Percentiles rank a stretch among this genome's conserved stretches.
Conservation (phyloP, 2,329 filamentous ascomycete species). For the Huntiella bhutanensis region DNA sequence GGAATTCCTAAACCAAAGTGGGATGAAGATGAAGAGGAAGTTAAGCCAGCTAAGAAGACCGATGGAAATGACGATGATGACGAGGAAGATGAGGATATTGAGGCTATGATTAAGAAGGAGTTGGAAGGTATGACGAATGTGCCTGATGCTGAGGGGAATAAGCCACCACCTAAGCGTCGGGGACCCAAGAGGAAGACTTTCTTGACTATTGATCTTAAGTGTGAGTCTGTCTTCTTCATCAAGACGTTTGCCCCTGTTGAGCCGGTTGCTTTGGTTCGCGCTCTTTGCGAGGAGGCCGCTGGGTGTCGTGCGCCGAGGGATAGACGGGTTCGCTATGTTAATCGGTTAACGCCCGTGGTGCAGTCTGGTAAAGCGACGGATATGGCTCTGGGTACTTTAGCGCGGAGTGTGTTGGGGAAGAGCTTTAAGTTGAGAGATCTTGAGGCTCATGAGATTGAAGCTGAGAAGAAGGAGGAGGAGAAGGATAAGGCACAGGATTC, state of each 20-base stretch:
- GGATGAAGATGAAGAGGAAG: constrained; percentile 14
- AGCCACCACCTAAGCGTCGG: neutral
- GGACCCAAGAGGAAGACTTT: constrained; percentile 27
- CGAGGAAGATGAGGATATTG: constrained; percentile 43
- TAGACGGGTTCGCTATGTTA: constrained; percentile 37
- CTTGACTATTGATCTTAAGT: constrained; percentile 31
- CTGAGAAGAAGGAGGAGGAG: neutral
- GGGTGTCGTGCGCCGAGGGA: constrained; percentile 22
- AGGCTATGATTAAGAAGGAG: constrained; percentile 53
- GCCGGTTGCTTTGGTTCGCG: constrained; percentile 32
- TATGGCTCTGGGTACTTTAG: constrained; percentile 46
- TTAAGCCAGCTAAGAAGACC: neutral
- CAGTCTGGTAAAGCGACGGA: constrained; percentile 46
- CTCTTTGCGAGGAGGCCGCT: constrained; percentile 36
- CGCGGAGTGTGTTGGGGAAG: constrained; percentile 39
- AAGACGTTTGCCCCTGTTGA: constrained; percentile 36
- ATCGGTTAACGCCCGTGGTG: constrained; percentile 34
- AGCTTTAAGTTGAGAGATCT: constrained; percentile 34
- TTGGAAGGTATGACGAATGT: constrained; percentile 40
- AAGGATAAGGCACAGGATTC: neutral
- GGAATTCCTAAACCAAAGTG: constrained; percentile 24
- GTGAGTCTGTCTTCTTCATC: constrained; percentile 47
- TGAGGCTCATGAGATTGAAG: constrained; percentile 6
- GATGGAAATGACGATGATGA: constrained; percentile 20
- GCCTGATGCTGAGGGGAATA: constrained; percentile 12